Conservation (phyloP, 495 filamentous ascomycete genomes). For the Neurospora africana region DNA sequence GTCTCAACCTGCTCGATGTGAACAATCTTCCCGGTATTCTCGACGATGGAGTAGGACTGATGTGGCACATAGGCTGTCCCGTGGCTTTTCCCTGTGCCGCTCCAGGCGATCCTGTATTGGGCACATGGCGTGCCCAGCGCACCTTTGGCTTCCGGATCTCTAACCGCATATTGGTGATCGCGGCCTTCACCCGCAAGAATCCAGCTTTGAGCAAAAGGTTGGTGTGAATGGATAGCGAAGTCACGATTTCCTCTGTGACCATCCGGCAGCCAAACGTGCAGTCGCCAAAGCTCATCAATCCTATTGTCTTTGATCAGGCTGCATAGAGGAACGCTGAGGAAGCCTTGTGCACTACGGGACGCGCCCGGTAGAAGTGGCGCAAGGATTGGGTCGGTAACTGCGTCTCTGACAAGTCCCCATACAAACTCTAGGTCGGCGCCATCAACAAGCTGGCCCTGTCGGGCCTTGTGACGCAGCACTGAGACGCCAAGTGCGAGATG, state of each 20-base stretch:
- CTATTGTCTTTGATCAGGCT: conserved; percentile 12
- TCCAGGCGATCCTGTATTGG: conserved; percentile 11
- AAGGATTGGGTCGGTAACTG: background rate
- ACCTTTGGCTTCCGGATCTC: background rate
- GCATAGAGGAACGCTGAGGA: conserved; percentile 18
- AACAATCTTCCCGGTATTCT: conserved; percentile 6
- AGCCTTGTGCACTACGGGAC: conserved; percentile 17
- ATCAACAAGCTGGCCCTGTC: background rate
- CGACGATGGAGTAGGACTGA: conserved; percentile 6
- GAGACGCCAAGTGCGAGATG: background rate
- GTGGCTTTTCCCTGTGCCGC: conserved; percentile 3
- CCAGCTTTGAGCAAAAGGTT: conserved; percentile 17
- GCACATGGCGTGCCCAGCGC: conserved; percentile 6
- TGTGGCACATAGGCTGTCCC: conserved; percentile 7
- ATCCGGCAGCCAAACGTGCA: conserved; percentile 18
- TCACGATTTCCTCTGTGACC: conserved; percentile 7
- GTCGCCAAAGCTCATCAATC: conserved; percentile 16
- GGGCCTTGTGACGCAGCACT: background rate
- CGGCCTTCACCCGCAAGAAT: conserved; percentile 16
- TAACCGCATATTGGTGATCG: conserved; percentile 5
- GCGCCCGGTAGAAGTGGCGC: background rate
- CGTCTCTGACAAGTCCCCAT: conserved; percentile 1
- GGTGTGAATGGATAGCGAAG: conserved; percentile 16
- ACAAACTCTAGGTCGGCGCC: background rate
- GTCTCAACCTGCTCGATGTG: background rate